phyloP scores from a whole-genome alignment of 2,329 filamentous ascomycete species.

The Penicillium sp. region DNA sequence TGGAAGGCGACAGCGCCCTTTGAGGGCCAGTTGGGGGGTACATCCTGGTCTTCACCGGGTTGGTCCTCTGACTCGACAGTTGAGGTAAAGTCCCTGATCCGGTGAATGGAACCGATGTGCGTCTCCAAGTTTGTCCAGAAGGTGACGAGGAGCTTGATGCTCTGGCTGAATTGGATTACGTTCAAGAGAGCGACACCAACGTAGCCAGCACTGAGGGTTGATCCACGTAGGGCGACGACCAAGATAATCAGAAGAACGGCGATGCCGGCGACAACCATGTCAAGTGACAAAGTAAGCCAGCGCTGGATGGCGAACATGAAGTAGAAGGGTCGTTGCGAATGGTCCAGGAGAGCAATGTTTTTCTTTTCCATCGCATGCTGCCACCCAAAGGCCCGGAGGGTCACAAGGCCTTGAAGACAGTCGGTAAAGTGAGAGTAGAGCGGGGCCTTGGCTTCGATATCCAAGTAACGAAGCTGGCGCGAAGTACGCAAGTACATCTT shows the following conservation, averaged over 20 bases:
- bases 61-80: slow-evolving; percentile 46
- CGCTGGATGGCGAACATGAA: slow-evolving; percentile 55
- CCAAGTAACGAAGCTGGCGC: slow-evolving; percentile 57
- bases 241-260: slow-evolving; percentile 50
- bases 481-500: slow-evolving; percentile 59
- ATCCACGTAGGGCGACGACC: slow-evolving; percentile 45
- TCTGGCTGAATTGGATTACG: slow-evolving; percentile 52
- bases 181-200: slow-evolving; percentile 54
- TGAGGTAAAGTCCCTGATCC: slow-evolving; percentile 53
- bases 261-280: slow-evolving; percentile 49
- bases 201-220: slow-evolving; percentile 45
- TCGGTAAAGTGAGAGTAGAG: slow-evolving; percentile 58
- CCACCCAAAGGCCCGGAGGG: slow-evolving; percentile 58
- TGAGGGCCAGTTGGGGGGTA: slow-evolving; percentile 44
- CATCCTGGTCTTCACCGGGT: slow-evolving; percentile 38
- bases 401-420: slow-evolving; percentile 53
- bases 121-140: slow-evolving; percentile 59
- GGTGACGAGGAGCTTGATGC: slow-evolving; percentile 49
- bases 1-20: slow-evolving; percentile 45
- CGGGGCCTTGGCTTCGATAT: slow-evolving; percentile 60
- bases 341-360: slow-evolving; percentile 50
- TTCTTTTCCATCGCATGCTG: slow-evolving; percentile 42
- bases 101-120: slow-evolving; percentile 54
- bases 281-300: slow-evolving; percentile 54
- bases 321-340: slow-evolving; percentile 56